Evolutionary conservation across 2,329 filamentous ascomycete genomes (phyloP), one percentile per base, ranked within the genome.

Genomic region (Canariomyces notabilis): DNA sequence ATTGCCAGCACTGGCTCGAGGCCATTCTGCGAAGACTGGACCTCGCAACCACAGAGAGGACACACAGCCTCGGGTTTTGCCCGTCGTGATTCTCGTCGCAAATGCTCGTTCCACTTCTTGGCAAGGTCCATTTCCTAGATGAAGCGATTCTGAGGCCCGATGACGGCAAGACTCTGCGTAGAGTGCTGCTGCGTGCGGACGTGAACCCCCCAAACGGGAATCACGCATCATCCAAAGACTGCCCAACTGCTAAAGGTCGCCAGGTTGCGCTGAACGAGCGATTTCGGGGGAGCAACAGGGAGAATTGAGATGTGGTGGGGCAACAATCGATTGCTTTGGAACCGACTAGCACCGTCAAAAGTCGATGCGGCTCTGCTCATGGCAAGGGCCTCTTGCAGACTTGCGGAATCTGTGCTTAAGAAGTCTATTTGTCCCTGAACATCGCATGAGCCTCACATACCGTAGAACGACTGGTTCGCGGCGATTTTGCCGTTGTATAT

Each of bases 31-130:
- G 38, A 23, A 2, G 15, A 6, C 37, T 50, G 48, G 4, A 50
- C n/a, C 4, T 44, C 50, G 4, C 32, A 32, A 14, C 29, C n/a
- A 32, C 54, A 56, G 5, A 43, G 6, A 6, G 39, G 43, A 33
- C 50, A 54, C 4, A 39, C 15, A 19, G 42, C 8, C 7, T 37
- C 33, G 7, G 8, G 16, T 31, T 36, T 45, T 19, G 37, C 9
- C 20, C 38, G 45, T 36, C 33, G 22, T 18, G 37, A 41, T 18
- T 31, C 29, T n/a, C 40, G 32, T 5, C 50, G 40, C 19, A 53
- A 39, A 23, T 48, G 48, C 8, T 46, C 42, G 29, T 40, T 51
- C 46, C 46, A 55, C 3, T 41, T 42, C 21, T 44, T 47, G 3
- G 35, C n/a, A 20, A 55, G 2, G 7, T 50, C 48, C 48, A 53